Base-by-base conservation (phyloP, 1,284 basidiomycete genomes). In the Peniophora sp. region DNA sequence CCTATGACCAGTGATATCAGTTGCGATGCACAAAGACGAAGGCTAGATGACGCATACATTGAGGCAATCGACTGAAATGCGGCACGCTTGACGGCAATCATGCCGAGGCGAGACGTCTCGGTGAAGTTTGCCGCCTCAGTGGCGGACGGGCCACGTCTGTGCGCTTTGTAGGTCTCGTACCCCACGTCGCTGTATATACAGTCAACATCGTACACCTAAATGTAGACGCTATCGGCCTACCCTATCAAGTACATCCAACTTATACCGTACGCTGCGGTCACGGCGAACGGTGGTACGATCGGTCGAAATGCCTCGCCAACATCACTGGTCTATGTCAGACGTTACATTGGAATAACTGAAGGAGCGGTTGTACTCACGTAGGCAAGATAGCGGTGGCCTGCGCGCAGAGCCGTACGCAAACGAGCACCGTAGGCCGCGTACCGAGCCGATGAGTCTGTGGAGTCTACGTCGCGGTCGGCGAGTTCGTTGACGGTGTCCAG, bases 251-350 rank as follows among this genome's bases (percentile, higher is more conserved):
- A 93, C 34, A 88, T 65, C 92, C 92, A 96, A 0, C 89, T 92
- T 52, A 94, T 69, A 22, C 85, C 91, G 66, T 96, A 96, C 3
- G 90, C 89, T 27, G 84, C 85, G 2, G 78, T 79, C n/a, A 93
- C 92, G 12, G 91, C 59, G 58, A 71, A 78, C 0, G 92, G 89
- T 15, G 80, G 79, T 2, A 95, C 88, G 36, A 96, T 79, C 1
- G 93, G 93, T 24, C 93, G 77, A 68, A 97, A 94, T 0, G 92
- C 90, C 68, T 97, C 94, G 52, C 94, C 94, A 32, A 97, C 72
- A 63, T 97, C 93, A 68, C 87, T 90, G 20, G 90, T 91, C 79
- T 85, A 68, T 17, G 58, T 63, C 59, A 61, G 47, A 58, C 37
- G 53, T 52, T 20, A 41, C 20, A 54, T 50, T 46, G 60, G 58